phyloP scores from a whole-genome alignment of 1,139 yeast species.

The Diutina pseudorugosa region DNA sequence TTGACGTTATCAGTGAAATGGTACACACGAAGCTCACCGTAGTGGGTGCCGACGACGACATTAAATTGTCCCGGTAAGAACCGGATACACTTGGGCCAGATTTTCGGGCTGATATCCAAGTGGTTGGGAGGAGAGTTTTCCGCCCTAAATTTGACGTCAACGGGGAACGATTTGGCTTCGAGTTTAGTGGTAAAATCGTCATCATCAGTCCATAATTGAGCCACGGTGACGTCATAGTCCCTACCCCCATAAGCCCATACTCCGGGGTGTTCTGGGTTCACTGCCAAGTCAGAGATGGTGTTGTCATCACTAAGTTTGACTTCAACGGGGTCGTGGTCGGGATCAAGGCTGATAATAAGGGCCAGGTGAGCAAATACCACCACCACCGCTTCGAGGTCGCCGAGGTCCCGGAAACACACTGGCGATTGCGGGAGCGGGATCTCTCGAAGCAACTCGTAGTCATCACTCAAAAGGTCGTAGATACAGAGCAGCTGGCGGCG shows the following conservation, averaged over 20 bases:
- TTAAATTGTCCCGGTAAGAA: slow-evolving; percentile 24
- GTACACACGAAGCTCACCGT: slow-evolving; percentile 58
- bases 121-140: slow-evolving; percentile 60
- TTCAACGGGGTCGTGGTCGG: slow-evolving; percentile 19
- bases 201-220: slow-evolving; percentile 18
- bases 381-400: slow-evolving; percentile 17
- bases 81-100: slow-evolving; percentile 44
- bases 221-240: slow-evolving; percentile 50
- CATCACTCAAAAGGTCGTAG: slow-evolving; percentile 15
- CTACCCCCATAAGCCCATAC: slow-evolving; percentile 65
- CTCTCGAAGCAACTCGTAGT: slow-evolving; percentile 14
- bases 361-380: slow-evolving; percentile 40
- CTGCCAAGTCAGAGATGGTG: slow-evolving; percentile 32
- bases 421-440: slow-evolving; percentile 21
- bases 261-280: slow-evolving; percentile 31
- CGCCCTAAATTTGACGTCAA: slow-evolving; percentile 29
- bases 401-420: slow-evolving; percentile 21
- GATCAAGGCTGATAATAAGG: slow-evolving; percentile 16
- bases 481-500: slow-evolving; percentile 32
- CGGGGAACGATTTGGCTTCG: slow-evolving; percentile 12
- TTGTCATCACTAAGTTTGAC: slow-evolving; percentile 9
- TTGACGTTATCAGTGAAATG: slow-evolving; percentile 47
- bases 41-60: slow-evolving; percentile 52
- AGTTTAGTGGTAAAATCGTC: slow-evolving; percentile 5
- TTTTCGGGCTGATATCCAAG: slow-evolving; percentile 53